These are phyloP conservation scores for Alternaria ventricosa DNA, from an alignment of 2,329 filamentous ascomycete species.

Conservation along the genomic window DNA sequence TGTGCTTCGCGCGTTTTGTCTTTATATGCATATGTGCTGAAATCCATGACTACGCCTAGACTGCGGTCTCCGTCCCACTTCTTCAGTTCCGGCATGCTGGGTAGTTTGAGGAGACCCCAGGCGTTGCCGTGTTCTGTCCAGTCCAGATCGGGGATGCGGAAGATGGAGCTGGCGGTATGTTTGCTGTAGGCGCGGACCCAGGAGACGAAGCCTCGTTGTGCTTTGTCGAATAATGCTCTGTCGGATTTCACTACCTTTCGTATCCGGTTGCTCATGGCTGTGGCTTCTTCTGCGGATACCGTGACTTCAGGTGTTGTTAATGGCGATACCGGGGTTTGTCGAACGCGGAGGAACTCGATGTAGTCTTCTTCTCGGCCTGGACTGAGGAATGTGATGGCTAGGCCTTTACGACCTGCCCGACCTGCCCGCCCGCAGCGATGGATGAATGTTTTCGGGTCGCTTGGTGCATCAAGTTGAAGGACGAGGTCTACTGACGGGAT, in stretches of 20 bases:
- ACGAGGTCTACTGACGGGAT: conserved; percentile 92
- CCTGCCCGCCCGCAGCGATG: conserved; percentile 70
- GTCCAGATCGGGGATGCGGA: conserved; percentile 79
- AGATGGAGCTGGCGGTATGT: conserved; percentile 90
- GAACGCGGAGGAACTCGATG: conserved; percentile 81
- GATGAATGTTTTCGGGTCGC: conserved; percentile 84
- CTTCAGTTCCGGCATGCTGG: conserved; percentile 86
- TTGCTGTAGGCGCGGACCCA: conserved; percentile 93
- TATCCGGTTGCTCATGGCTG: conserved; percentile 64
- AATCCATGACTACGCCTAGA: conserved; percentile 50
- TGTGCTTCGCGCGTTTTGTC: conserved; percentile 54
- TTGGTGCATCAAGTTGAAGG: conserved; percentile 83
- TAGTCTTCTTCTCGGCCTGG: conserved; percentile 89
- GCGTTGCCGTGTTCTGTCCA: conserved; percentile 82
- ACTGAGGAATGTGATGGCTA: conserved; percentile 85
- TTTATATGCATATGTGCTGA: conserved; percentile 52
- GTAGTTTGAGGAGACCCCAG: conserved; percentile 86
- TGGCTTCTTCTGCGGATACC: conserved; percentile 68
- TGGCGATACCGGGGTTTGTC: conserved; percentile 80
- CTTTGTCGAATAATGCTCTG: conserved; percentile 80
- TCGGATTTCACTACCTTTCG: conserved; percentile 66
- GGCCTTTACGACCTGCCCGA: conserved; percentile 71
- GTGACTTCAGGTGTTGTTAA: conserved; percentile 64
- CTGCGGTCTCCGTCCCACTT: conserved; percentile 54
- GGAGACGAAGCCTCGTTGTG: conserved; percentile 88